Conservation (phyloP, 108 stramenopile species). For the Nitzschia sp. region DNA sequence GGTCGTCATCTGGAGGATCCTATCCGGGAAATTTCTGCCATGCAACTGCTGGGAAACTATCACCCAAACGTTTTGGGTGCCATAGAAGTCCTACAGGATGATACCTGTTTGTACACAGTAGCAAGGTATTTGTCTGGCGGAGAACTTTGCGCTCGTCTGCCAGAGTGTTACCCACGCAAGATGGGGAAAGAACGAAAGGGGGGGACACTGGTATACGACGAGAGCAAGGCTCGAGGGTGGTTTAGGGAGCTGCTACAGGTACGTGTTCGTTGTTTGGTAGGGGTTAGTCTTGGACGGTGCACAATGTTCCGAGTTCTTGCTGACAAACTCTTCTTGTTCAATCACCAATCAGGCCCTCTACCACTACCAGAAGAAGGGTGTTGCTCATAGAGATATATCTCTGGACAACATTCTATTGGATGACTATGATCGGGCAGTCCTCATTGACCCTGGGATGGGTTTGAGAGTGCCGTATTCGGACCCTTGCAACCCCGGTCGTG, state of each 20-base stretch:
- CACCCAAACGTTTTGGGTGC: constrained; percentile 80
- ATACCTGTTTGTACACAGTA: constrained; percentile 77
- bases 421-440: constrained; percentile 42
- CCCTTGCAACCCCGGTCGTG: constrained; percentile 27
- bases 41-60: constrained; percentile 79
- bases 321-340: background rate
- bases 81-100: constrained; percentile 78
- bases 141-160: constrained; percentile 67
- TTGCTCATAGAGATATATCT: constrained; percentile 77
- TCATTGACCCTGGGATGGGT: constrained; percentile 80
- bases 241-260: constrained; percentile 70
- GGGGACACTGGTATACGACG: constrained; percentile 29
- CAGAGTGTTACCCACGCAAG: constrained; percentile 15
- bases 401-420: constrained; percentile 72
- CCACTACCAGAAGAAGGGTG: constrained; percentile 64
- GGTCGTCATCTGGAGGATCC: constrained; percentile 81
- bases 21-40: constrained; percentile 84
- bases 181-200: background rate
- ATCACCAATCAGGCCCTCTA: constrained; percentile 43
- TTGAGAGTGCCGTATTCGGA: constrained; percentile 72
- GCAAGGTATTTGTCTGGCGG: constrained; percentile 83
- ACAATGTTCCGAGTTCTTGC: background rate
- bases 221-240: constrained; percentile 57
- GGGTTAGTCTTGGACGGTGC: background rate
- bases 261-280: background rate